phyloP scores from a whole-genome alignment of 805 yeast species.

The Brettanomyces anomalus region DNA sequence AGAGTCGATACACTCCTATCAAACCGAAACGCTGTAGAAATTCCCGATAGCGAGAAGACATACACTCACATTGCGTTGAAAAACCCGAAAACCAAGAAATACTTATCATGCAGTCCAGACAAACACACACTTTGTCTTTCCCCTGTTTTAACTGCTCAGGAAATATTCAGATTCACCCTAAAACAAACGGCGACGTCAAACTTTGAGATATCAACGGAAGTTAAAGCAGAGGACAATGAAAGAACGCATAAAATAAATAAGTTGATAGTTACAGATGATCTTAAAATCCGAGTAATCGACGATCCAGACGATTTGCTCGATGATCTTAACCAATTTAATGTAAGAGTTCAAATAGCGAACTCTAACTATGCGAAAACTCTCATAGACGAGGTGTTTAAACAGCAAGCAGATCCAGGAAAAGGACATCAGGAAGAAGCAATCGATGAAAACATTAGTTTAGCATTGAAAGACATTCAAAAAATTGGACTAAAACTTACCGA shows the following conservation, averaged over 20 bases:
- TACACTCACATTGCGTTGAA: slow-evolving; percentile 2
- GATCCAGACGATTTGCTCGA: slow-evolving; percentile 22
- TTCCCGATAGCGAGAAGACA: slow-evolving; percentile 11
- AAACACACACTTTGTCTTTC: slow-evolving; percentile 12
- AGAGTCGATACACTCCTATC: slow-evolving; percentile 11
- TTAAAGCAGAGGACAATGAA: too few relatives aligned
- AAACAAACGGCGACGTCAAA: neutral
- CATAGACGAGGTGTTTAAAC: neutral
- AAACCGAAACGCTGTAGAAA: slow-evolving; percentile 6
- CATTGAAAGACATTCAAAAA: slow-evolving; percentile 16
- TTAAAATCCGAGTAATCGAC: slow-evolving; percentile 17
- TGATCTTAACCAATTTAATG: slow-evolving; percentile 8
- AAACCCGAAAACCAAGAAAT: slow-evolving; percentile 10
- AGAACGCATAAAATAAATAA: neutral
- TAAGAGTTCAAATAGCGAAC: slow-evolving; percentile 21
- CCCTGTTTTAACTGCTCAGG: slow-evolving; percentile 21
- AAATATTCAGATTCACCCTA: slow-evolving; percentile 14
- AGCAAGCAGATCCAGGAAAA: slow-evolving; percentile 4
- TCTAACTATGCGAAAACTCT: slow-evolving; percentile 12
- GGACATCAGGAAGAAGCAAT: slow-evolving; percentile 6
- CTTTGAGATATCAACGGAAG: neutral
- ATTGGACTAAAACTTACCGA: slow-evolving; percentile 16
- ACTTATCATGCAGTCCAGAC: slow-evolving; percentile 13
- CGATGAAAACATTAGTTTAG: slow-evolving; percentile 7
- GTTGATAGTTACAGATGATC: slow-evolving; percentile 5